Percentiles rank a stretch among this genome's conserved stretches.
Conservation (phyloP, 495 filamentous ascomycete genomes). For the Baudoinia panamericana region DNA sequence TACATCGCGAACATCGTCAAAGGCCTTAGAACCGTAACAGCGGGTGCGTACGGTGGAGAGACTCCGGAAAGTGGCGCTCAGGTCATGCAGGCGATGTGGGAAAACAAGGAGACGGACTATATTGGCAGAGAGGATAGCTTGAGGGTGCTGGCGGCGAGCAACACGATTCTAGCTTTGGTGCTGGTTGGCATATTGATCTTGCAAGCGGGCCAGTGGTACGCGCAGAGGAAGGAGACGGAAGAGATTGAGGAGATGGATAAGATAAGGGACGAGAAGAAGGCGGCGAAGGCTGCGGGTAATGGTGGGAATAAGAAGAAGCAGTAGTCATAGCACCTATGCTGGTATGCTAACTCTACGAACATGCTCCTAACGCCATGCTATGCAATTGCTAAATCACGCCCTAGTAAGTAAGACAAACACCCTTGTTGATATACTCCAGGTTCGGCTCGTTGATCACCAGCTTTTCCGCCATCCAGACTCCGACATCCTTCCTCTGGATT, state of each 20-base stretch:
- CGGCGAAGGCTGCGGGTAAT: slow-evolving; percentile 37
- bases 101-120: slow-evolving; percentile 32
- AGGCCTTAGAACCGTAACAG: slow-evolving; percentile 66
- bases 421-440: slow-evolving; percentile 5
- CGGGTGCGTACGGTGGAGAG: slow-evolving; percentile 33
- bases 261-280: slow-evolving; percentile 19
- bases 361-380: not conserved
- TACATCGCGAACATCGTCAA: slow-evolving; percentile 93
- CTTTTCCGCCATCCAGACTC: slow-evolving; percentile 24
- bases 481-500: slow-evolving; percentile 26
- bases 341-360: not conserved
- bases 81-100: slow-evolving; percentile 20
- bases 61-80: slow-evolving; percentile 35
- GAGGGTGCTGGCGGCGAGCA: slow-evolving; percentile 84
- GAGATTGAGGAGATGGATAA: slow-evolving; percentile 51
- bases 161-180: slow-evolving; percentile 87
- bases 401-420: slow-evolving; percentile 4
- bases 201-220: slow-evolving; percentile 98
- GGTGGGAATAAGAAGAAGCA: slow-evolving; percentile 29
- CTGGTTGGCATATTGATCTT: slow-evolving; percentile 80
- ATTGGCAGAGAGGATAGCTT: slow-evolving; percentile 71
- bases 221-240: slow-evolving; percentile 78
- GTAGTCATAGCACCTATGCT: slow-evolving; percentile 3
- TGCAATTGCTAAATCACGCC: not conserved
- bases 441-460: slow-evolving; percentile 15